phyloP scores from a whole-genome alignment of 176 grass and related monocot genomes.

The Melocanna baccifera region DNA sequence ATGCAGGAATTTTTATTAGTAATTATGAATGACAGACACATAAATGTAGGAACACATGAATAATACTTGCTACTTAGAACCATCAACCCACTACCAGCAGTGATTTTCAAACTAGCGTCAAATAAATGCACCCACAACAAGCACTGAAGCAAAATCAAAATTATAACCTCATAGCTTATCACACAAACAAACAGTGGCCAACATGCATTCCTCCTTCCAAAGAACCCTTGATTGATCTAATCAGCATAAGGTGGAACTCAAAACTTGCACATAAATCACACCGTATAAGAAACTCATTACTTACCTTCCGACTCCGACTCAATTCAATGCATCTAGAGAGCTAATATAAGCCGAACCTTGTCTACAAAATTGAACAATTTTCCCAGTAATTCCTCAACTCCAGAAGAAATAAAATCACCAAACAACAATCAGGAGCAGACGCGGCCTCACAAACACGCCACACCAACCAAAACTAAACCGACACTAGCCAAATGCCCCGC shows the following conservation, averaged over 20 bases:
- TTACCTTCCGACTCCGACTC: neutral
- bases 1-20: neutral
- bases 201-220: neutral
- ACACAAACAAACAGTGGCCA: neutral
- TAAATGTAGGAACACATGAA: conserved; percentile 1
- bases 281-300: neutral
- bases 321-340: neutral
- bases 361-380: neutral
- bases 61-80: neutral
- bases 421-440: neutral
- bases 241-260: neutral
- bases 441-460: no score
- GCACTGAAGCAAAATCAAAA: neutral
- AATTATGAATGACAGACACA: neutral
- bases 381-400: neutral
- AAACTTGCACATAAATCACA: neutral
- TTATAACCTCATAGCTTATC: neutral
- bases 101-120: neutral
- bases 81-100: neutral
- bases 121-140: neutral
- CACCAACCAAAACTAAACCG: neutral
- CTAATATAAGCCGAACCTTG: neutral
- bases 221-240: neutral
- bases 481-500: neutral
- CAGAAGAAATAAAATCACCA: neutral